Conservation (phyloP, 129 eudicot species). For the Centaurea solstitialis region DNA sequence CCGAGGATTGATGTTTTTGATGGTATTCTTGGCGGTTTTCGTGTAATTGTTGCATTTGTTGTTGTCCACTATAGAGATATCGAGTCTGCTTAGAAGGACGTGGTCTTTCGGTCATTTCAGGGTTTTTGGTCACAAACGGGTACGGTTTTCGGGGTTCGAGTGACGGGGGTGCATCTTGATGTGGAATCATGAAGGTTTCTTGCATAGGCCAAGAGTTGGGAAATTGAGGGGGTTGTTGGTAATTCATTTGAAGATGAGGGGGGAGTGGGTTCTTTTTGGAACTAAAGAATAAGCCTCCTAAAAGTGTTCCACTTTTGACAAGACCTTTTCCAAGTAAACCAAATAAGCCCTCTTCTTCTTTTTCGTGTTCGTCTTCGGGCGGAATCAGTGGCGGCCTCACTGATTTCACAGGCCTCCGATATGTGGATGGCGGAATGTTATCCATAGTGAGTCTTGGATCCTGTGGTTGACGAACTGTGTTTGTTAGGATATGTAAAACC, state of each 20-base stretch:
- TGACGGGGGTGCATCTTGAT: slow-evolving; percentile 72
- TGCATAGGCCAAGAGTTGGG: slow-evolving; percentile 65
- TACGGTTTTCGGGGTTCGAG: slow-evolving; percentile 59
- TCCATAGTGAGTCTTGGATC: slow-evolving; percentile 43
- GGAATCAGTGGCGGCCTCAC: slow-evolving; percentile 74
- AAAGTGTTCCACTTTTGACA: slow-evolving; percentile 51
- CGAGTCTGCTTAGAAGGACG: slow-evolving; percentile 62
- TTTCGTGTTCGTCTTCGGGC: slow-evolving; percentile 60
- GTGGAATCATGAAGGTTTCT: slow-evolving; percentile 72
- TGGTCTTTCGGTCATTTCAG: slow-evolving; percentile 43
- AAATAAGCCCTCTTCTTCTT: slow-evolving; percentile 69
- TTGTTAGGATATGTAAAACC: not conserved
- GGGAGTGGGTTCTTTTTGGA: slow-evolving; percentile 39
- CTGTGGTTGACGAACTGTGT: slow-evolving; percentile 24
- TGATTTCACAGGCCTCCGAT: slow-evolving; percentile 52
- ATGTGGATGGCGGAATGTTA: slow-evolving; percentile 46
- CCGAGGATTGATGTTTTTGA: slow-evolving; percentile 59
- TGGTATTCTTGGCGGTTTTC: slow-evolving; percentile 60
- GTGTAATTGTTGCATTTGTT: slow-evolving; percentile 49
- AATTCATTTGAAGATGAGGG: slow-evolving; percentile 45
- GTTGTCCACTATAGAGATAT: slow-evolving; percentile 42
- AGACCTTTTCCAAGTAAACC: slow-evolving; percentile 61
- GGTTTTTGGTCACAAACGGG: slow-evolving; percentile 39
- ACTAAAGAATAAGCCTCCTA: slow-evolving; percentile 51
- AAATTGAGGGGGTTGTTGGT: slow-evolving; percentile 57